Percentiles rank a stretch among this genome's conserved stretches.
phyloP scores from a whole-genome alignment of 768 basidiomycete species.

The Xanthoconium purpureum region DNA sequence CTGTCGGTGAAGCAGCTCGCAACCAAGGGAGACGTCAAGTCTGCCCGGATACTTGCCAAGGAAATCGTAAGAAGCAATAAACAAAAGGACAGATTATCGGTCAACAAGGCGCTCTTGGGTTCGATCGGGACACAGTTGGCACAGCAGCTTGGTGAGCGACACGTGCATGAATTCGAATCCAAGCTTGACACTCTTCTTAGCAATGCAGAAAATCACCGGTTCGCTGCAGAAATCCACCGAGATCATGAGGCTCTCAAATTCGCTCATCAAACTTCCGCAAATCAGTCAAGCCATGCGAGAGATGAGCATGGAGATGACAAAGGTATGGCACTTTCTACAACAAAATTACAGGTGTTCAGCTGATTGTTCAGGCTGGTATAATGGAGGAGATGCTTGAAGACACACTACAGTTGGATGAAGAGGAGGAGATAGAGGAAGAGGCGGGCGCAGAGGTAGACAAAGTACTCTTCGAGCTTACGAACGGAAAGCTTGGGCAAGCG shows the following conservation, averaged over 20 bases:
- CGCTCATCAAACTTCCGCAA: conserved; percentile 87
- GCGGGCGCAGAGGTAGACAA: conserved; percentile 98
- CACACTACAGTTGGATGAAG: conserved; percentile 86
- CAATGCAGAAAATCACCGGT: conserved; percentile 97
- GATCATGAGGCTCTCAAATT: conserved; percentile 98
- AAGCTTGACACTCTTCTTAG: conserved; percentile 39
- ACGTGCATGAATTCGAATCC: background rate
- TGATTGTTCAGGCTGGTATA: conserved; percentile 75
- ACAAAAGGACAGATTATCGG: conserved; percentile 88
- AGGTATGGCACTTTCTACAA: conserved; percentile 50
- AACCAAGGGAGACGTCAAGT: conserved; percentile 86
- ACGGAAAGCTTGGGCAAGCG: conserved; percentile 90
- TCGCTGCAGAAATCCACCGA: conserved; percentile 96
- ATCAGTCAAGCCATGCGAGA: conserved; percentile 91
- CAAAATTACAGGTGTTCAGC: conserved; percentile 4
- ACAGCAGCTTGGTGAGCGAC: conserved; percentile 82
- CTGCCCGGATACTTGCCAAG: conserved; percentile 84
- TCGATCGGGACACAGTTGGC: conserved; percentile 86
- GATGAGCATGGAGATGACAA: conserved; percentile 99
- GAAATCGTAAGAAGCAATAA: conserved; percentile 95
- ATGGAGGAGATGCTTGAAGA: conserved; percentile 99
- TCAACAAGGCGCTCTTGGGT: conserved; percentile 88
- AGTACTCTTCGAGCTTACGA: conserved; percentile 90
- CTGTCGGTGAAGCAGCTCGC: conserved; percentile 84
- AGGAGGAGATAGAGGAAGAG: conserved; percentile 93